phyloP scores from a whole-genome alignment of 306 rosid genomes.

The Purshia tridentata region DNA sequence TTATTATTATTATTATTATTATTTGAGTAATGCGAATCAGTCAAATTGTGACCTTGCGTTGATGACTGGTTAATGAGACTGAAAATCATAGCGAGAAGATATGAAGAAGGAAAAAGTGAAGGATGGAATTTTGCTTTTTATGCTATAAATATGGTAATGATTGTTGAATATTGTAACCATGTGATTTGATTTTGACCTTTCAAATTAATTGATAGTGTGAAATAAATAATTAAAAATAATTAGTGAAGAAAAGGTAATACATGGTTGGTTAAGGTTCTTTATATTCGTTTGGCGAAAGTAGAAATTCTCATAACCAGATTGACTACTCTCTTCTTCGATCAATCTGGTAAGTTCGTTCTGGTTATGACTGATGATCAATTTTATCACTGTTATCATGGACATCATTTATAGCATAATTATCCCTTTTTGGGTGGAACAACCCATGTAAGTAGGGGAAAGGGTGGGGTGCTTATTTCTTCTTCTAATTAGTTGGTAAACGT shows the following conservation, averaged over 20 bases:
- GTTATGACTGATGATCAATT: background rate
- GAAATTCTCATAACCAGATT: too few species aligned
- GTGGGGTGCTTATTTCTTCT: slow-evolving; percentile 23
- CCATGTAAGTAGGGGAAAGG: slow-evolving; percentile 26
- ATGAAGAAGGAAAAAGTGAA: too few species aligned
- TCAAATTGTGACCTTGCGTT: background rate
- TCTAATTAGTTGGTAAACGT: slow-evolving; percentile 35
- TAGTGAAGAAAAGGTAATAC: too few species aligned
- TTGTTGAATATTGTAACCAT: background rate
- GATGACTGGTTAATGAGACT: too few species aligned
- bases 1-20: background rate
- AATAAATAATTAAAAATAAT: background rate
- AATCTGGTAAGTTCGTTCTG: too few species aligned
- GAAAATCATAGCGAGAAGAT: too few species aligned
- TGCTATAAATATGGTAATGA: background rate
- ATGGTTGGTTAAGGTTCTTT: background rate
- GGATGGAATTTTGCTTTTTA: too few species aligned
- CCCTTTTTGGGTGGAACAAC: slow-evolving; percentile 8
- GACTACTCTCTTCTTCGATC: too few species aligned
- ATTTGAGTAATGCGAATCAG: background rate
- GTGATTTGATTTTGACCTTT: slow-evolving; percentile 2
- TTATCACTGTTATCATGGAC: too few species aligned
- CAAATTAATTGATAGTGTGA: background rate
- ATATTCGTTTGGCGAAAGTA: too few species aligned
- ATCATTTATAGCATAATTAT: background rate